Evolutionary conservation across 306 rosid species (phyloP).

Genomic region (Inga oerstediana): DNA sequence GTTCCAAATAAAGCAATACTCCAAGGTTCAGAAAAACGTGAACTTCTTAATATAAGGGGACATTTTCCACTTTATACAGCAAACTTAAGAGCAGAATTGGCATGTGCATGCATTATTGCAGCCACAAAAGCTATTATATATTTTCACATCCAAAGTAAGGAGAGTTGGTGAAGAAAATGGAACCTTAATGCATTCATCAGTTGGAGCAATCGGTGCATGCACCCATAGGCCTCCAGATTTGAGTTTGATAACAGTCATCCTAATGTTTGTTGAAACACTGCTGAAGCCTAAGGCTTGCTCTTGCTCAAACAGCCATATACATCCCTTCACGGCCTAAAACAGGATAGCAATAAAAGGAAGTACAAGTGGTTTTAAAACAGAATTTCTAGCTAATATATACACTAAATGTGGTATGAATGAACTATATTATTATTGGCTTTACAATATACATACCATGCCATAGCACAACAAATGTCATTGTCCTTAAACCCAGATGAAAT

Average conservation of each 20-base stretch:
- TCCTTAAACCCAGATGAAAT: not conserved
- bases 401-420: slow-evolving; percentile 4
- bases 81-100: not conserved
- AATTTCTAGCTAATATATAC: slow-evolving; percentile 9
- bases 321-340: slow-evolving; percentile 79
- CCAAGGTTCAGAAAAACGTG: not conserved
- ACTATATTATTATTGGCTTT: not conserved
- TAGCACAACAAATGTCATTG: not conserved
- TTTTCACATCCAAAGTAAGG: slow-evolving; percentile 4
- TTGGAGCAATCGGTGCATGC: slow-evolving; percentile 97
- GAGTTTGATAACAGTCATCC: slow-evolving; percentile 96
- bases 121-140: slow-evolving; percentile 8
- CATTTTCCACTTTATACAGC: not conserved
- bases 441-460: not conserved
- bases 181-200: slow-evolving; percentile 97
- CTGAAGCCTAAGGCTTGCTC: slow-evolving; percentile 99
- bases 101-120: not conserved
- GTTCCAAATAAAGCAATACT: not conserved
- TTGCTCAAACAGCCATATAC: slow-evolving; percentile 95
- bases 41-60: not conserved
- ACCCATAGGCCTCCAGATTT: slow-evolving; percentile 97
- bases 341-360: slow-evolving; percentile 21
- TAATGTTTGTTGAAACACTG: slow-evolving; percentile 94
- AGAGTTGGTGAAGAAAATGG: slow-evolving; percentile 34
- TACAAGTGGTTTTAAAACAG: slow-evolving; percentile 19